Evolutionary conservation across 192 early-diverging fungal species (phyloP).

Genomic region (Mortierella antarctica): DNA sequence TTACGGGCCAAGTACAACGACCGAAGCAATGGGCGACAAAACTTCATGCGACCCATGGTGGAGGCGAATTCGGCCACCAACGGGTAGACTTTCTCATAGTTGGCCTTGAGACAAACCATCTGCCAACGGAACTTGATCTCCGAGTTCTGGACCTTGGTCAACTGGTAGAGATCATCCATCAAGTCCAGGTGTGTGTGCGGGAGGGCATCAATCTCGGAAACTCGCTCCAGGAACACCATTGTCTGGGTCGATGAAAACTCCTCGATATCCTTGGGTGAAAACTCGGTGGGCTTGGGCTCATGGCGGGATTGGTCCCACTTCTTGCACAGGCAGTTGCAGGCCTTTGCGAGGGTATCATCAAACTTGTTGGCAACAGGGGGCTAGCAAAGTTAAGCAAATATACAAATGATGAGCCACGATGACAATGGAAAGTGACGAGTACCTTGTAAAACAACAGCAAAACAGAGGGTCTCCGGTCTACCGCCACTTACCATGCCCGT

Average conservation of each 20-base stretch:
- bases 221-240: constrained; percentile 86
- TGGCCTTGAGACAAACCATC: constrained; percentile 78
- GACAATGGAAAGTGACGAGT: not conserved
- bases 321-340: constrained; percentile 81
- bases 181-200: constrained; percentile 67
- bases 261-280: constrained; percentile 71
- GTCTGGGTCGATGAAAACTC: constrained; percentile 74
- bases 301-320: constrained; percentile 76
- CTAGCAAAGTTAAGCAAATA: constrained; percentile 35
- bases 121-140: constrained; percentile 94
- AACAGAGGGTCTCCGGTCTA: no score
- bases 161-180: constrained; percentile 79
- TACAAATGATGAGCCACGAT: constrained; percentile 2
- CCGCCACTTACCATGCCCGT: constrained; percentile 89
- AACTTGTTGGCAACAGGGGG: constrained; percentile 87
- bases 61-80: constrained; percentile 84
- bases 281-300: constrained; percentile 59
- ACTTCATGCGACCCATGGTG: constrained; percentile 95
- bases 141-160: constrained; percentile 78
- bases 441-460: no score
- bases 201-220: constrained; percentile 72
- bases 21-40: constrained; percentile 57
- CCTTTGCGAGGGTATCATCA: constrained; percentile 86
- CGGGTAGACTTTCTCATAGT: constrained; percentile 80
- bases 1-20: constrained; percentile 74